A percentile compares a stretch with the other conserved stretches of the same genome.
Conservation (phyloP, 768 basidiomycete genomes). For the Cubamyces lactineus region DNA sequence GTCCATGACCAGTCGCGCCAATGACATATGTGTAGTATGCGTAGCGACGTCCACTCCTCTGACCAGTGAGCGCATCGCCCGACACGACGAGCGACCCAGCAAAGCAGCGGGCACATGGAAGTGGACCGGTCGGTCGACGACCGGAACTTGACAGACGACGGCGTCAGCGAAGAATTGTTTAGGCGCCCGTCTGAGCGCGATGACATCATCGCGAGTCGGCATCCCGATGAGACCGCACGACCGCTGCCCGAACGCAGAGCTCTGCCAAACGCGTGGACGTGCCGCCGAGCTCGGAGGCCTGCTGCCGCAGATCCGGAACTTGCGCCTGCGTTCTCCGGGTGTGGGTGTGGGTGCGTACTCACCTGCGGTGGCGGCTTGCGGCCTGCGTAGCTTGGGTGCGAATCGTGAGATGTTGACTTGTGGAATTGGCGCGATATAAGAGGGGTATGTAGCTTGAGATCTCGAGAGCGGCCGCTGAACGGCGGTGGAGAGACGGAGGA, state of each 20-base stretch:
- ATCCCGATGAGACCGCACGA: neutral
- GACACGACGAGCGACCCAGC: neutral
- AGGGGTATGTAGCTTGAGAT: no score
- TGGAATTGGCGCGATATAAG: no score
- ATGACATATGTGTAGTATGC: no score
- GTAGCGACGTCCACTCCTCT: no score
- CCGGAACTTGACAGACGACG: constrained; percentile 1
- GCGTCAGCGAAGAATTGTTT: neutral
- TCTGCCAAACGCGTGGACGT: neutral
- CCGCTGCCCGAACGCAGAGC: neutral
- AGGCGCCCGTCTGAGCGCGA: neutral
- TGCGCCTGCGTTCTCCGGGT: neutral
- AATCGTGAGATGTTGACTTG: no score
- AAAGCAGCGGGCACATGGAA: neutral
- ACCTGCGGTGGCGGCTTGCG: no score
- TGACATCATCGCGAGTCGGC: constrained; percentile 6
- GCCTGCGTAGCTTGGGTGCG: no score
- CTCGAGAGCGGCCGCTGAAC: no score
- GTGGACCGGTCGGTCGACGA: neutral
- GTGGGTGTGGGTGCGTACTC: no score
- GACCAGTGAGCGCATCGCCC: neutral
- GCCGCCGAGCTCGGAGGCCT: neutral
- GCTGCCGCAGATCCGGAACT: constrained; percentile 5
- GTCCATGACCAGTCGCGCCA: no score
- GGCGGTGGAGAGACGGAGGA: no score